phyloP scores from a whole-genome alignment of 352 stramenopile species.

The Lagenidium sp. region DNA sequence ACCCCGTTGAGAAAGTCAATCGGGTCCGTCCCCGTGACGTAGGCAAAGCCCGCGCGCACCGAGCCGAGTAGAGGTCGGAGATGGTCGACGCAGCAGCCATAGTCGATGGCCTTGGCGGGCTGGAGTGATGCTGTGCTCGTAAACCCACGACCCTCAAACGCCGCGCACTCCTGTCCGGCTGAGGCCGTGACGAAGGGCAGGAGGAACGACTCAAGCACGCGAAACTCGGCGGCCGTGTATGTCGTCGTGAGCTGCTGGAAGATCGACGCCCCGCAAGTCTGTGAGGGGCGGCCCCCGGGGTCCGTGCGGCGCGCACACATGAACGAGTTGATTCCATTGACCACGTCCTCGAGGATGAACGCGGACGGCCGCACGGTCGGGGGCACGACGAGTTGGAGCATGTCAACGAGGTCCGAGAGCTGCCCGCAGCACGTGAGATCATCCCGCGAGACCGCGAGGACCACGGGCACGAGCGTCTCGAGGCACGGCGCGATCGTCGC shows the following conservation, averaged over 20 bases:
- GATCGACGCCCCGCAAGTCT: constrained; percentile 26
- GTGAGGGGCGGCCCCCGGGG: too few relatives aligned
- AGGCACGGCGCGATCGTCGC: constrained; percentile 27
- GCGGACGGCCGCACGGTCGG: constrained; percentile 21
- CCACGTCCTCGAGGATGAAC: constrained; percentile 34
- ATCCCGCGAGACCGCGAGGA: constrained; percentile 21
- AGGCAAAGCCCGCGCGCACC: constrained; percentile 23
- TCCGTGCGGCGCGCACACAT: constrained; percentile 26
- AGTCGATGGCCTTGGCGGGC: constrained; percentile 25
- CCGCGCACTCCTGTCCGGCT: constrained; percentile 22
- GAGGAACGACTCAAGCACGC: constrained; percentile 30
- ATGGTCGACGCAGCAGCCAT: constrained; percentile 31
- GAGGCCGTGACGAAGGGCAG: constrained; percentile 36
- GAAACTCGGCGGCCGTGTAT: constrained; percentile 25
- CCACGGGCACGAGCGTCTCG: constrained; percentile 21
- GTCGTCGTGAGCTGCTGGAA: constrained; percentile 33
- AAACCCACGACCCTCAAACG: constrained; percentile 24
- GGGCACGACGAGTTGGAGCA: constrained; percentile 33
- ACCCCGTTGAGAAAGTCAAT: constrained; percentile 37
- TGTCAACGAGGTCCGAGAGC: constrained; percentile 32
- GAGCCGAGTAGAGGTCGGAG: constrained; percentile 33
- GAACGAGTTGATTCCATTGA: constrained; percentile 37
- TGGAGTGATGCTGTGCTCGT: constrained; percentile 26
- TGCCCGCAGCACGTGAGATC: constrained; percentile 37
- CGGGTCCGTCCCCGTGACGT: constrained; percentile 25